Evolutionary conservation across 495 filamentous ascomycete genomes (phyloP).

Genomic region (Trichoderma orchidacearum): DNA sequence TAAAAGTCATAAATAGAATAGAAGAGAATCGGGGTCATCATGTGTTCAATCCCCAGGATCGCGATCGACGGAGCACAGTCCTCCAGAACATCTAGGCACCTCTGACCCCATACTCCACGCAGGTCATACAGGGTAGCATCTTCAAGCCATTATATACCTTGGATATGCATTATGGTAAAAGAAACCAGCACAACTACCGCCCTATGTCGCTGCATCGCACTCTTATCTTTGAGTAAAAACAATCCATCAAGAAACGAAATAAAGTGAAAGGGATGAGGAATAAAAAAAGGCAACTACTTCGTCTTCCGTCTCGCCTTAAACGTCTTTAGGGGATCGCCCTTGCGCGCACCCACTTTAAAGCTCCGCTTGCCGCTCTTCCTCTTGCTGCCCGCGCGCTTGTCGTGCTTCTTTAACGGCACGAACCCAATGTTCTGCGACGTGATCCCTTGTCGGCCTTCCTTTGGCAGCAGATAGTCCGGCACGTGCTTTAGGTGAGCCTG

Average conservation of each 20-base stretch:
- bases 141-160: no score
- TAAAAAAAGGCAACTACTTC: constrained; percentile 8
- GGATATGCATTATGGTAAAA: no score
- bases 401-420: constrained; percentile 56
- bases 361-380: constrained; percentile 55
- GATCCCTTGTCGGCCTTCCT: constrained; percentile 56
- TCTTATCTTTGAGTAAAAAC: no score
- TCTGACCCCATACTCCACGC: no score
- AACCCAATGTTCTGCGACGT: constrained; percentile 50
- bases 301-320: constrained; percentile 51
- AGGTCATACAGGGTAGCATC: no score
- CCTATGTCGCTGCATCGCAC: no score
- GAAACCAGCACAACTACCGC: no score
- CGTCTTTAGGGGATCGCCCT: constrained; percentile 74
- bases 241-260: background rate
- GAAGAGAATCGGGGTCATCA: no score
- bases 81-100: no score
- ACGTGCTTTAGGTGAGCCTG: constrained; percentile 91
- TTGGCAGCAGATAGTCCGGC: constrained; percentile 83
- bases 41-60: no score
- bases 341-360: constrained; percentile 36
- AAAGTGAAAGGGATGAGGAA: background rate
- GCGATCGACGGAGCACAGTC: no score
- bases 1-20: no score
- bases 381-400: constrained; percentile 42